Evolutionary conservation across 371 early-diverging fungal species (phyloP).

Genomic region (Choanephora cucurbitarum): DNA sequence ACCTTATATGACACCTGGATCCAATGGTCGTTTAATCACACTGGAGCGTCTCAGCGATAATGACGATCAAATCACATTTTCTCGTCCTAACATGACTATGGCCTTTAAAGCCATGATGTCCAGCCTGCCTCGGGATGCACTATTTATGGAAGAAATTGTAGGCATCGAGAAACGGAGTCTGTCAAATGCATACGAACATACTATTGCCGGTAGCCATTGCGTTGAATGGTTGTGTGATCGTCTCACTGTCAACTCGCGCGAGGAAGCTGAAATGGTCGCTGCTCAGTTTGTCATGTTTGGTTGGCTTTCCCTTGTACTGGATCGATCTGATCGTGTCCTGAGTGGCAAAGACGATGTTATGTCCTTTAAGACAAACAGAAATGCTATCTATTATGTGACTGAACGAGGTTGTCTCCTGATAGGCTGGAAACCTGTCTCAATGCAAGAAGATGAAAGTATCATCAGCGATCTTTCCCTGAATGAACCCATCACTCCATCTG

Average conservation of each 20-base stretch:
- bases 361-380: slow-evolving; percentile 44
- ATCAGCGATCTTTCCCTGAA: slow-evolving; percentile 17
- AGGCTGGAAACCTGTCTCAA: slow-evolving; percentile 42
- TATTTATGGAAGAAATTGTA: slow-evolving; percentile 46
- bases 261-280: slow-evolving; percentile 62
- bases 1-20: slow-evolving; percentile 12
- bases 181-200: slow-evolving; percentile 21
- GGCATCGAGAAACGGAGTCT: slow-evolving; percentile 31
- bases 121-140: slow-evolving; percentile 38
- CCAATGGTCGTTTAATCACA: slow-evolving; percentile 15
- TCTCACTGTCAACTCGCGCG: slow-evolving; percentile 56
- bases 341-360: slow-evolving; percentile 23
- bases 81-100: slow-evolving; percentile 52
- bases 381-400: slow-evolving; percentile 62
- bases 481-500: slow-evolving; percentile 2
- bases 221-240: slow-evolving; percentile 65
- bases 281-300: slow-evolving; percentile 59
- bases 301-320: slow-evolving; percentile 57
- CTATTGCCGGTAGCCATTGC: slow-evolving; percentile 39
- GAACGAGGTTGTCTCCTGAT: slow-evolving; percentile 53
- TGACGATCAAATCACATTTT: slow-evolving; percentile 46
- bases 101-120: slow-evolving; percentile 62
- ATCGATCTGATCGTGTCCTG: slow-evolving; percentile 40
- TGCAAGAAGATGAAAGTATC: background rate
- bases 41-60: slow-evolving; percentile 41